A percentile compares a stretch with the other conserved stretches of the same genome.
Evolutionary conservation across 2,329 filamentous ascomycete genomes (phyloP).

Genomic region (Cercospora citrullina): DNA sequence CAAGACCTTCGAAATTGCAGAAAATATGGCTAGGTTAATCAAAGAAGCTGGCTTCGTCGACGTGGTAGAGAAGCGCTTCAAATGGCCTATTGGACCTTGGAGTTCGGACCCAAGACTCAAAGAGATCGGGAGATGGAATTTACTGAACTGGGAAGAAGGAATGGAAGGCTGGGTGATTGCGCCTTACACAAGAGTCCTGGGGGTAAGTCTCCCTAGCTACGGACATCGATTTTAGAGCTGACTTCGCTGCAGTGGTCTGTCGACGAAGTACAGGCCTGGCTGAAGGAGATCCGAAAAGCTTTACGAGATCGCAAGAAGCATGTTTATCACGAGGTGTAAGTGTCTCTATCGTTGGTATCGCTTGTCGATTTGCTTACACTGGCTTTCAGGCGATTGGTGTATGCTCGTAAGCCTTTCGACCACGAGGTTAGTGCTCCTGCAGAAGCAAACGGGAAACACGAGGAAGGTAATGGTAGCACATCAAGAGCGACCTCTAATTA

Average conservation of each 20-base stretch:
- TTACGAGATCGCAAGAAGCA: slow-evolving; percentile 40
- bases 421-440: background rate
- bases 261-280: slow-evolving; percentile 39
- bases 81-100: slow-evolving; percentile 48
- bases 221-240: background rate
- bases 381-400: slow-evolving; percentile 24
- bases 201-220: slow-evolving; percentile 20
- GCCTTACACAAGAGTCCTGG: slow-evolving; percentile 42
- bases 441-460: background rate
- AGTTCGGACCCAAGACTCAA: slow-evolving; percentile 41
- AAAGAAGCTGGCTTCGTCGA: slow-evolving; percentile 48
- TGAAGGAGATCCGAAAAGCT: slow-evolving; percentile 36
- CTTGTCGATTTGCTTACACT: background rate
- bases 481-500: background rate
- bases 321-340: slow-evolving; percentile 44
- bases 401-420: slow-evolving; percentile 25
- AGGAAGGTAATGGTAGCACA: background rate
- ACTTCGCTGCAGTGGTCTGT: slow-evolving; percentile 36
- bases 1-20: slow-evolving; percentile 36
- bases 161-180: slow-evolving; percentile 46
- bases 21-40: slow-evolving; percentile 33
- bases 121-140: slow-evolving; percentile 42
- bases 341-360: background rate
- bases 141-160: slow-evolving; percentile 45
- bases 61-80: slow-evolving; percentile 45